These are phyloP conservation scores for Penicillium argentinense DNA, from an alignment of 495 filamentous ascomycete species.

Conservation along the genomic window DNA sequence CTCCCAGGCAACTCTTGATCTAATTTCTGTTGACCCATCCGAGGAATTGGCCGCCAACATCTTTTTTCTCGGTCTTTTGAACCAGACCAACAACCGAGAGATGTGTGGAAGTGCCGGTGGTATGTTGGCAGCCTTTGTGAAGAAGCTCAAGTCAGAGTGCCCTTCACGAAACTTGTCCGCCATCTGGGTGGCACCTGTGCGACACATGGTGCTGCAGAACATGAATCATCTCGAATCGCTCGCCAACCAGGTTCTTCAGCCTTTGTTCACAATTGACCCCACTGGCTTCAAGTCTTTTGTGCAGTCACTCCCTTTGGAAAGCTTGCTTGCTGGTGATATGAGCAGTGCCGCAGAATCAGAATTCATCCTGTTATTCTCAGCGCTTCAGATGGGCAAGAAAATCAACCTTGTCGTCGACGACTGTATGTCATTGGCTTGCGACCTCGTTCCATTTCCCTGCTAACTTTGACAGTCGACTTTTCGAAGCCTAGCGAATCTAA, in stretches of 20 bases:
- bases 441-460: not conserved
- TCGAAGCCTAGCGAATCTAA: constrained; percentile 22
- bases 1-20: constrained; percentile 10
- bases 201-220: constrained; percentile 43
- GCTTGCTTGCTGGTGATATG: constrained; percentile 40
- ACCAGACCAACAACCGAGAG: constrained; percentile 48
- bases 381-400: constrained; percentile 78
- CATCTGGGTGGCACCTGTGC: constrained; percentile 39
- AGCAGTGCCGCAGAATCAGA: constrained; percentile 47
- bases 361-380: constrained; percentile 61
- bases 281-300: constrained; percentile 57
- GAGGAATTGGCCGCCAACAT: constrained; percentile 27
- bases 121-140: constrained; percentile 58
- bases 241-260: constrained; percentile 71
- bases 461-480: constrained; percentile 31
- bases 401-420: constrained; percentile 71
- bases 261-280: constrained; percentile 62
- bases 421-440: constrained; percentile 44
- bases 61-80: constrained; percentile 38
- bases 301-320: constrained; percentile 40
- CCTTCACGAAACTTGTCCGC: constrained; percentile 16
- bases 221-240: constrained; percentile 61
- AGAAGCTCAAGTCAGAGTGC: constrained; percentile 36
- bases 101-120: constrained; percentile 65
- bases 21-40: constrained; percentile 6